Evolutionary conservation across 805 yeast genomes (phyloP).

Genomic region (Groenewaldozyma tartarivorans): DNA sequence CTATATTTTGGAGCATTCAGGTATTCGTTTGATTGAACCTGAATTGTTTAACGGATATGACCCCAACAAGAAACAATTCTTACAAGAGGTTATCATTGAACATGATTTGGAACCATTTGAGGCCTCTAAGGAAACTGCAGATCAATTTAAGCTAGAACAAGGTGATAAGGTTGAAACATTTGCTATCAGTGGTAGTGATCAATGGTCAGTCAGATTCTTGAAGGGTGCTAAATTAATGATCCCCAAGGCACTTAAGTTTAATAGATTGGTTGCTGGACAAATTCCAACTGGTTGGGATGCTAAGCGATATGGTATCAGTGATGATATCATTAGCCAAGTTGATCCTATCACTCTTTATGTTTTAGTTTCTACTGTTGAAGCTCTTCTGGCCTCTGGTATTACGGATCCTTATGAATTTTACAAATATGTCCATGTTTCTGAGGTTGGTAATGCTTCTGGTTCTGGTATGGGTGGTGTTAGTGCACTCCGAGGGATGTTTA

Average conservation of each 20-base stretch:
- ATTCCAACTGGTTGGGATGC: constrained; percentile 99
- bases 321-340: constrained; percentile 87
- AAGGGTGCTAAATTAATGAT: constrained; percentile 87
- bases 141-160: constrained; percentile 86
- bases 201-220: constrained; percentile 78
- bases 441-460: constrained; percentile 98
- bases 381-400: constrained; percentile 86
- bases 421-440: constrained; percentile 95
- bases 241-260: constrained; percentile 75
- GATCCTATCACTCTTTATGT: constrained; percentile 93
- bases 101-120: constrained; percentile 96
- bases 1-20: constrained; percentile 82
- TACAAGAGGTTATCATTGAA: constrained; percentile 94
- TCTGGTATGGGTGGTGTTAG: constrained; percentile 99
- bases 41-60: constrained; percentile 90
- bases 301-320: constrained; percentile 85
- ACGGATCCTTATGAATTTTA: constrained; percentile 98
- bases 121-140: constrained; percentile 90
- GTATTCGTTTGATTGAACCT: constrained; percentile 95
- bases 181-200: constrained; percentile 82
- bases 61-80: constrained; percentile 84
- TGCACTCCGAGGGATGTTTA: constrained; percentile 96
- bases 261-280: constrained; percentile 69
- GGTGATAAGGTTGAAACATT: constrained; percentile 90
- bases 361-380: constrained; percentile 91